Conservation (phyloP, 2,329 filamentous ascomycete genomes). For the Arthrobotrys entomopaga region DNA sequence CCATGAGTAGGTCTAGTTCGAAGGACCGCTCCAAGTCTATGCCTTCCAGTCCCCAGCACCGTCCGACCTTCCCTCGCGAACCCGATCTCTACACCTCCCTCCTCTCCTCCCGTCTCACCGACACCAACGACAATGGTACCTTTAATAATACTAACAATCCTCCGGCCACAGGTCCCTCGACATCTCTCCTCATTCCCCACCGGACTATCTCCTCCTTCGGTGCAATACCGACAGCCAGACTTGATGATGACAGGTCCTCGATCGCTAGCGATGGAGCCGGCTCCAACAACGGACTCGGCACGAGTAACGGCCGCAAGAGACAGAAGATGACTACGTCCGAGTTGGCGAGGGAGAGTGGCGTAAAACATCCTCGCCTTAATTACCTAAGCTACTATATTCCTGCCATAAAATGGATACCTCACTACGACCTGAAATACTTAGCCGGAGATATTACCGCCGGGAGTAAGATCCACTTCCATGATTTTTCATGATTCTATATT, state of each 20-base stretch:
- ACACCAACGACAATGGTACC: constrained; percentile 75
- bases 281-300: constrained; percentile 47
- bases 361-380: constrained; percentile 78
- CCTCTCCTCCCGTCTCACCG: constrained; percentile 42
- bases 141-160: constrained; percentile 70
- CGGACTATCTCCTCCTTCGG: constrained; percentile 60
- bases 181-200: constrained; percentile 60
- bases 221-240: constrained; percentile 27
- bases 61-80: constrained; percentile 31
- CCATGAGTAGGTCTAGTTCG: constrained; percentile 36
- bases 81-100: constrained; percentile 50
- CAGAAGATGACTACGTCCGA: constrained; percentile 53
- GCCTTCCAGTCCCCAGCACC: constrained; percentile 30
- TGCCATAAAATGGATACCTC: constrained; percentile 85
- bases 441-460: constrained; percentile 88
- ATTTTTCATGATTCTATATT: no score
- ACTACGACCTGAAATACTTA: constrained; percentile 84
- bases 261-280: constrained; percentile 63
- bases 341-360: constrained; percentile 57
- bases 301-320: constrained; percentile 18
- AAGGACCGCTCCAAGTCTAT: constrained; percentile 41
- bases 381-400: constrained; percentile 95
- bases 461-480: constrained; percentile 54
- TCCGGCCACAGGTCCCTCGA: constrained; percentile 67
- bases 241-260: constrained; percentile 60